These are phyloP conservation scores for Tarenaya hassleriana DNA, from an alignment of 345 rosid genomes.

Conservation along the genomic window DNA sequence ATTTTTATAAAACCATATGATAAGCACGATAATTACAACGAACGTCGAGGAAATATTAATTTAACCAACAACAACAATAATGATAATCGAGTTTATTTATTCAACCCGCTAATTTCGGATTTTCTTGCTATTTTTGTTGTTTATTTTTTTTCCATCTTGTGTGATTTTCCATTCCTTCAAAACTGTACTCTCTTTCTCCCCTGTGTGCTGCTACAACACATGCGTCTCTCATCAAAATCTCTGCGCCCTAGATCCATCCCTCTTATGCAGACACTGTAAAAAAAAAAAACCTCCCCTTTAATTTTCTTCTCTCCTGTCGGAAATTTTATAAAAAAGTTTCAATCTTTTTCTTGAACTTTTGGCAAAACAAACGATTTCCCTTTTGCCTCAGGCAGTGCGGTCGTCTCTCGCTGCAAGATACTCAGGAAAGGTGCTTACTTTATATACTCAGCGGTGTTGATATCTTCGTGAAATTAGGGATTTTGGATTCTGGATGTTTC, in stretches of 20 bases:
- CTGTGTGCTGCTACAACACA: constrained; percentile 21
- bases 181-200: constrained; percentile 16
- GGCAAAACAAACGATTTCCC: too few relatives aligned
- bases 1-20: too few relatives aligned
- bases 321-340: too few relatives aligned
- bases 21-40: too few relatives aligned
- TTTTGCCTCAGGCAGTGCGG: too few relatives aligned
- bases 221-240: constrained; percentile 28
- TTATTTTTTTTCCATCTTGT: too few relatives aligned
- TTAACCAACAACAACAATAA: too few relatives aligned
- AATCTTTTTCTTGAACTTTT: too few relatives aligned
- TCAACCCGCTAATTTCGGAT: background rate
- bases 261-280: constrained; percentile 13
- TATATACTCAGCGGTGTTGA: background rate
- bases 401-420: background rate
- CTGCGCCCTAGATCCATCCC: constrained; percentile 39
- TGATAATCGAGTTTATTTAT: constrained; percentile 4
- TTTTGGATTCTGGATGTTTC: background rate
- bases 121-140: background rate
- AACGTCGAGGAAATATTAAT: too few relatives aligned
- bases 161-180: constrained; percentile 22
- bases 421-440: background rate
- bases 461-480: background rate
- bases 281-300: too few relatives aligned
- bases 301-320: too few relatives aligned